These are phyloP conservation scores for Ceratocystis diversiconidia DNA, from an alignment of 2,329 filamentous ascomycete species.

Conservation along the genomic window DNA sequence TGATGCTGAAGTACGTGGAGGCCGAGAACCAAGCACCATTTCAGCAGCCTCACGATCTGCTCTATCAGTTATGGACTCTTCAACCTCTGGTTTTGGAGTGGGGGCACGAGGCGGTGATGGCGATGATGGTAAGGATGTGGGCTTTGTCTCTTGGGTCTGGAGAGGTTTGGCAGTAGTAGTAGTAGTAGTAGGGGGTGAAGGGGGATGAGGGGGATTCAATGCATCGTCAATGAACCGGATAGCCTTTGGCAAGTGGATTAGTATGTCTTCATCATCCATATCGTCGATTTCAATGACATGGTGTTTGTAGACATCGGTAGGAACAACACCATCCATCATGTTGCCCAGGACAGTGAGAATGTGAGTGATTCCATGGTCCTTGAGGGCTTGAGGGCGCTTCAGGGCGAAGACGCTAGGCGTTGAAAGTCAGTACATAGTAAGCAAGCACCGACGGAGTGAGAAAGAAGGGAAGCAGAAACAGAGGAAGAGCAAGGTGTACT, in stretches of 20 bases:
- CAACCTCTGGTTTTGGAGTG: neutral
- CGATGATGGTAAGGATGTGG: neutral
- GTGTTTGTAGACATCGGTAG: constrained; percentile 45
- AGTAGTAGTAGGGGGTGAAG: neutral
- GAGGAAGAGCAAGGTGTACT: constrained; percentile 19
- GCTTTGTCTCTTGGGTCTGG: neutral
- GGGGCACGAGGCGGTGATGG: neutral
- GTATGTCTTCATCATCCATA: constrained; percentile 72
- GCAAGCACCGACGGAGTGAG: constrained; percentile 16
- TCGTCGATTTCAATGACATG: constrained; percentile 78
- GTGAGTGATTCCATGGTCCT: constrained; percentile 68
- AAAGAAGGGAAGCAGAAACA: constrained; percentile 1
- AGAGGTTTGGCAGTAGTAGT: neutral
- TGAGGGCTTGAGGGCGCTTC: constrained; percentile 54
- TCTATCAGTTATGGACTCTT: constrained; percentile 13
- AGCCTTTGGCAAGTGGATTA: constrained; percentile 64
- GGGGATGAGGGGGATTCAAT: constrained; percentile 29
- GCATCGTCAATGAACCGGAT: constrained; percentile 74
- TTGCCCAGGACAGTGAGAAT: constrained; percentile 65
- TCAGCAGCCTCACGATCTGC: constrained; percentile 14
- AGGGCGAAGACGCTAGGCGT: constrained; percentile 59
- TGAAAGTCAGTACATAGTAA: neutral
- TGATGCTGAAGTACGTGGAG: constrained; percentile 9
- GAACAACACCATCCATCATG: constrained; percentile 19
- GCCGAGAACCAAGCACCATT: constrained; percentile 1